phyloP scores from a whole-genome alignment of 371 early-diverging fungal species.

The Saksenaea vasiformis region DNA sequence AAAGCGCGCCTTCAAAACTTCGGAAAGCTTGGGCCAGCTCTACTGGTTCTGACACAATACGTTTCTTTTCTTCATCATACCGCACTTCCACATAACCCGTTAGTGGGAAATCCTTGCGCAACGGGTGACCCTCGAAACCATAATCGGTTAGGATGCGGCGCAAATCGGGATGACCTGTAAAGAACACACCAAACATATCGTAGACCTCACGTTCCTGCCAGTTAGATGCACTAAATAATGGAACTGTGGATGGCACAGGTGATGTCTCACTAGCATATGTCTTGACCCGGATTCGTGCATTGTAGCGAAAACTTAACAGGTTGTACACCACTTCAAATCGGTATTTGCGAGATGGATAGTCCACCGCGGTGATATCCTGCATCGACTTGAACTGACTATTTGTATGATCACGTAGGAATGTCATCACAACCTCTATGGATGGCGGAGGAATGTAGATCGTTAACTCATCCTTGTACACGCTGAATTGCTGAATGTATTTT shows the following conservation, averaged over 20 bases:
- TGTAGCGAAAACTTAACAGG: constrained; percentile 82
- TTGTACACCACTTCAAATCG: constrained; percentile 97
- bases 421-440: constrained; percentile 74
- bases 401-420: constrained; percentile 93
- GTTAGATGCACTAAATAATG: constrained; percentile 82
- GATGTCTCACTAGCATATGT: constrained; percentile 91
- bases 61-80: constrained; percentile 96
- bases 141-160: constrained; percentile 97
- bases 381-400: constrained; percentile 91
- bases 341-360: constrained; percentile 89
- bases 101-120: constrained; percentile 98
- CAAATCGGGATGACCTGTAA: constrained; percentile 94
- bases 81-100: constrained; percentile 95
- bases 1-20: constrained; percentile 82
- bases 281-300: constrained; percentile 94
- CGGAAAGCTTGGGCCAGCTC: constrained; percentile 95
- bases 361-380: constrained; percentile 85
- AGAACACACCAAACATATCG: constrained; percentile 98
- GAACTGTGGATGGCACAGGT: constrained; percentile 83
- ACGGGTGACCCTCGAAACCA: constrained; percentile 97
- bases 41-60: constrained; percentile 93
- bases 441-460: constrained; percentile 88
- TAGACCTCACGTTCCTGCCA: constrained; percentile 98
- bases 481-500: constrained; percentile 94
- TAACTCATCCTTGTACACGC: constrained; percentile 96